Evolutionary conservation across 108 stramenopile species (phyloP).

Genomic region (Discostella pseudostelligera): DNA sequence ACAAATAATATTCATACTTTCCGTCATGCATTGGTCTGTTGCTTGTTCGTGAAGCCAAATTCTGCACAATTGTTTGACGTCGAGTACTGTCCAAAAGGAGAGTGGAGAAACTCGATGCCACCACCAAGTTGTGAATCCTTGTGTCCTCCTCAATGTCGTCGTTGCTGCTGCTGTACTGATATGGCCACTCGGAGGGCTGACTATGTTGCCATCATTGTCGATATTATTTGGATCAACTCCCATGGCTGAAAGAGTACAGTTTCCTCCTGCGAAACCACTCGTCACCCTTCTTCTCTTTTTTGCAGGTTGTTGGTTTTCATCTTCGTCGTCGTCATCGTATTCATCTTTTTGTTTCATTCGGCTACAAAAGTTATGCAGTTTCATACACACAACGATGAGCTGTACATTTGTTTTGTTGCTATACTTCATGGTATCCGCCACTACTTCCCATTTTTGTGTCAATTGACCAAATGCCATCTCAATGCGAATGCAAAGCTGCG

Average conservation of each 20-base stretch:
- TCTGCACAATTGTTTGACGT: background rate
- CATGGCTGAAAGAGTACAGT: background rate
- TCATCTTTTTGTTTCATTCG: slow-evolving; percentile 1
- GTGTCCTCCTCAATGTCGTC: background rate
- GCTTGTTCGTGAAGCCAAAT: background rate
- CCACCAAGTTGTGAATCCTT: background rate
- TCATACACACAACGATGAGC: background rate
- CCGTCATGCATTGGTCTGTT: no score
- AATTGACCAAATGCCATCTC: slow-evolving; percentile 11
- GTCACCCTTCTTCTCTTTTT: no score
- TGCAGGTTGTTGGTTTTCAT: background rate
- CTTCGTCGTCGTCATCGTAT: background rate
- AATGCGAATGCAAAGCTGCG: background rate
- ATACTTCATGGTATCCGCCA: background rate
- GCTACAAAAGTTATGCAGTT: slow-evolving; percentile 6
- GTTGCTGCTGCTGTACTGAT: background rate
- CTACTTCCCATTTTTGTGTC: slow-evolving; percentile 2
- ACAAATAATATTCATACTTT: no score
- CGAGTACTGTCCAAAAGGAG: slow-evolving; percentile 3
- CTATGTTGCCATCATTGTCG: slow-evolving; percentile 5
- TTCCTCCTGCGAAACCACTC: background rate
- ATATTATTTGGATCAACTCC: background rate
- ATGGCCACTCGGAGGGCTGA: background rate
- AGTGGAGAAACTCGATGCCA: background rate
- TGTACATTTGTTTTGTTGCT: background rate